Percentiles rank a stretch among this genome's conserved stretches.
Conservation (phyloP, 2,329 filamentous ascomycete species). For the Cytospora mali region DNA sequence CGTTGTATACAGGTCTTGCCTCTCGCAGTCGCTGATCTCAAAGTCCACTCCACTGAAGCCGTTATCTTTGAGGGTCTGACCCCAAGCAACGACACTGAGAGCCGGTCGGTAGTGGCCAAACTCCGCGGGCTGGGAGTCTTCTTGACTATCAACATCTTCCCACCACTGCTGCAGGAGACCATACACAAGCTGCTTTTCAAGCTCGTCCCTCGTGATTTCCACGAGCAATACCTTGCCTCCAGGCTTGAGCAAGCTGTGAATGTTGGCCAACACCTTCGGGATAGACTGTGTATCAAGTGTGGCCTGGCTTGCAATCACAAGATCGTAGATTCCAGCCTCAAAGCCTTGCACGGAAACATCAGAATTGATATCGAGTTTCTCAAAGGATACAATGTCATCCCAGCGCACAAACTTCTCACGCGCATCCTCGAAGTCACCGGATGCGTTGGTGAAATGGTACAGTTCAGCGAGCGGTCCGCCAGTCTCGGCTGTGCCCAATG, state of each 20-base stretch:
- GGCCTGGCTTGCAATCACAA: constrained; percentile 34
- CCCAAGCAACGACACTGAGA: not conserved
- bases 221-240: constrained; percentile 39
- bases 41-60: constrained; percentile 12
- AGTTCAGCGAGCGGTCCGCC: not conserved
- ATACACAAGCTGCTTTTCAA: constrained; percentile 34
- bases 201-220: constrained; percentile 17
- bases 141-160: constrained; percentile 24
- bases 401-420: constrained; percentile 34
- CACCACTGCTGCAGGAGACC: constrained; percentile 42
- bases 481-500: constrained; percentile 26
- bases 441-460: constrained; percentile 50
- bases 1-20: not conserved
- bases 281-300: constrained; percentile 30
- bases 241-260: not conserved
- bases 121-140: not conserved
- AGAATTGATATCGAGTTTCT: constrained; percentile 35
- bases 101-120: not conserved
- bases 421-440: constrained; percentile 42
- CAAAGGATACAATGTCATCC: constrained; percentile 33
- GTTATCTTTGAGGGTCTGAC: not conserved
- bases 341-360: constrained; percentile 37
- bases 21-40: constrained; percentile 8
- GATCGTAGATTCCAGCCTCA: constrained; percentile 33
- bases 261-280: constrained; percentile 30